Evolutionary conservation across 495 filamentous ascomycete genomes (phyloP), one percentile per base, ranked within the genome.

Genomic region (Talaromyces trachyspermus): DNA sequence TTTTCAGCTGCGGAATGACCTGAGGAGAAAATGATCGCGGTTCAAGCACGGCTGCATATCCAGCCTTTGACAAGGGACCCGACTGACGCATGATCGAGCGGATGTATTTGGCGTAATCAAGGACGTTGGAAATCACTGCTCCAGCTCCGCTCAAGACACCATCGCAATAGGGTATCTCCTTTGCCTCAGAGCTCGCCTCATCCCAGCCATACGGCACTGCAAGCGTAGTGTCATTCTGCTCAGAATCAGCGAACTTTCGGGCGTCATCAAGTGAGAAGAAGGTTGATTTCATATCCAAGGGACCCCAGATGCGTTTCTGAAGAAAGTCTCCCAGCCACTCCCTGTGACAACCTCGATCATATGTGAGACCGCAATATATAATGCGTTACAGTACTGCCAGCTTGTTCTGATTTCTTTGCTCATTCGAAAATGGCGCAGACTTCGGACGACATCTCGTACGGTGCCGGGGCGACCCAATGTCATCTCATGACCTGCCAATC

Each of bases 341-440:
- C 1, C 68, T 67, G 54, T 54, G 2, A 51, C 27, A 17, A 48
- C 38, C 8, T 60, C 51, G 11, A 79, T 48, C 11, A 58, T 54
- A 51, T 76, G 65, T 33, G 66, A 50, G 1, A 66, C 61, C 3
- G 62, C 61, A 44, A 69, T 63, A 49, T 57, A 81, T 72, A 78
- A 76, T 37, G 69, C 48, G 40, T 80, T 80, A 58, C 66, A 73
- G 49, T 80, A 81, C 30, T 70, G 66, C 40, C 54, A 78, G 18
- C 12, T 54, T 5, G 57, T 63, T 1, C 77, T 59, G 5, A 66
- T 61, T 43, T 65, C 61, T 12, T 60, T 53, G 0, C 54, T 68
- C 29, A 70, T 43, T 2, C 65, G 68, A 19, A 78, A 50, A 54
- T 74, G 48, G 3, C 75, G 54, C 38, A 80, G 37, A n/a, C 43